These are phyloP conservation scores for Avena atlantica DNA, from an alignment of 176 grass and related monocot species.

Conservation along the genomic window DNA sequence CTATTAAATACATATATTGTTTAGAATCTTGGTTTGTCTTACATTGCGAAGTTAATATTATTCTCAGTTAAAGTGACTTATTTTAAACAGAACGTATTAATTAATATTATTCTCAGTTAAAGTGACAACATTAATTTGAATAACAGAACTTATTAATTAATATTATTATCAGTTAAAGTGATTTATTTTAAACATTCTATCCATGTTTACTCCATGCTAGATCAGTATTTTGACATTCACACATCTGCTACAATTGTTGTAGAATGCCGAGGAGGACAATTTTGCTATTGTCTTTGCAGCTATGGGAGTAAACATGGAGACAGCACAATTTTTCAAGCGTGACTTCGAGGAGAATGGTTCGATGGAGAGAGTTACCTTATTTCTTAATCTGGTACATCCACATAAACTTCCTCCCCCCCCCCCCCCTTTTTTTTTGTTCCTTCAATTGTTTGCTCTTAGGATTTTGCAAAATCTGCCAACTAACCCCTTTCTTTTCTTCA, in stretches of 20 bases:
- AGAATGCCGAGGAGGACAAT: slow-evolving; percentile 69
- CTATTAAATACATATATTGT: background rate
- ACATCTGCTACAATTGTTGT: slow-evolving; percentile 10
- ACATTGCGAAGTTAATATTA: background rate
- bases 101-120: too few species aligned
- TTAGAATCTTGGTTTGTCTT: background rate
- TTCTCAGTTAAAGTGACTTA: background rate
- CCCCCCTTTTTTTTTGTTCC: background rate
- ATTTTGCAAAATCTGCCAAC: background rate
- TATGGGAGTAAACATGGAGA: slow-evolving; percentile 94
- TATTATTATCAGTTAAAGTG: too few species aligned
- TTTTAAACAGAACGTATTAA: too few species aligned
- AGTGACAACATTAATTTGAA: background rate
- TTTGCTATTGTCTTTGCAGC: slow-evolving; percentile 85
- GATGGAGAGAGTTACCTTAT: slow-evolving; percentile 83
- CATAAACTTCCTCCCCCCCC: background rate
- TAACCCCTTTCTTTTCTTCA: slow-evolving; percentile 21
- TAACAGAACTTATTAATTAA: background rate
- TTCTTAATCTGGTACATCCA: slow-evolving; percentile 78
- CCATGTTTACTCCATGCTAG: background rate
- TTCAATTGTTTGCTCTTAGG: slow-evolving; percentile 11
- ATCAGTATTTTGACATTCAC: background rate
- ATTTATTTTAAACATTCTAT: background rate
- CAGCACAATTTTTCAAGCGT: slow-evolving; percentile 83
- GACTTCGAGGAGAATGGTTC: slow-evolving; percentile 92